Evolutionary conservation across 2,329 filamentous ascomycete genomes (phyloP).

Genomic region (Fonsecaea erecta): DNA sequence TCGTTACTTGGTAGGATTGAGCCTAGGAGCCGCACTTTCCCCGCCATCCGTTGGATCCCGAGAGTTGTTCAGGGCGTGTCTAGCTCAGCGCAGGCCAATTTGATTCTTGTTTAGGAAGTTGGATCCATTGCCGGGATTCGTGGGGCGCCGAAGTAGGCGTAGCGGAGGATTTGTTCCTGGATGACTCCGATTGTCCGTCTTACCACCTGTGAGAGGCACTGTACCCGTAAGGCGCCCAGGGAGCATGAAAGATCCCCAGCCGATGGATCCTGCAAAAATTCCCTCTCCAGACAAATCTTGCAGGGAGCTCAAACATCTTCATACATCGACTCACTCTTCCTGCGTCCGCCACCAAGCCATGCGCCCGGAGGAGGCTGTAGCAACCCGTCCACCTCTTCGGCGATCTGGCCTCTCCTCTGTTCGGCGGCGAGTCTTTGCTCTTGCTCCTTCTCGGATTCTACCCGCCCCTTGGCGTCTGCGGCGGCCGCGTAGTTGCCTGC

Average conservation of each 20-base stretch:
- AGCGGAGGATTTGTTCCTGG: neutral
- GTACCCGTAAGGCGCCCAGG: slow-evolving; percentile 1
- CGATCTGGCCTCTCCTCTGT: slow-evolving; percentile 32
- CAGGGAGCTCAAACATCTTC: slow-evolving; percentile 21
- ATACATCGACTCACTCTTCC: slow-evolving; percentile 26
- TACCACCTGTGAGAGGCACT: neutral
- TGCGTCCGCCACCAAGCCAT: slow-evolving; percentile 29
- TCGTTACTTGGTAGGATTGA: neutral
- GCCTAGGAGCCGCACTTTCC: neutral
- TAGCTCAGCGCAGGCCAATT: neutral
- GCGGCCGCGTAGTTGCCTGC: slow-evolving; percentile 60
- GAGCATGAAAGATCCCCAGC: neutral
- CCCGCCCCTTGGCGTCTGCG: slow-evolving; percentile 19
- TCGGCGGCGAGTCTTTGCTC: slow-evolving; percentile 30
- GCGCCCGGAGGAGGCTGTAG: slow-evolving; percentile 35
- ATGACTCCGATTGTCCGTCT: neutral
- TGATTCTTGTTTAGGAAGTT: neutral
- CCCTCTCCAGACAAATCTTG: neutral
- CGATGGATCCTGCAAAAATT: neutral
- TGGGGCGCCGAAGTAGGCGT: neutral
- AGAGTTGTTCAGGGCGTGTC: neutral
- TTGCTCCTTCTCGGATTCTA: slow-evolving; percentile 24
- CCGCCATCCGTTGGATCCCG: neutral
- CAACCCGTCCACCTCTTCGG: slow-evolving; percentile 31
- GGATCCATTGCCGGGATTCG: neutral